phyloP scores from a whole-genome alignment of 768 basidiomycete genomes.

The Dentipellis fragilis region DNA sequence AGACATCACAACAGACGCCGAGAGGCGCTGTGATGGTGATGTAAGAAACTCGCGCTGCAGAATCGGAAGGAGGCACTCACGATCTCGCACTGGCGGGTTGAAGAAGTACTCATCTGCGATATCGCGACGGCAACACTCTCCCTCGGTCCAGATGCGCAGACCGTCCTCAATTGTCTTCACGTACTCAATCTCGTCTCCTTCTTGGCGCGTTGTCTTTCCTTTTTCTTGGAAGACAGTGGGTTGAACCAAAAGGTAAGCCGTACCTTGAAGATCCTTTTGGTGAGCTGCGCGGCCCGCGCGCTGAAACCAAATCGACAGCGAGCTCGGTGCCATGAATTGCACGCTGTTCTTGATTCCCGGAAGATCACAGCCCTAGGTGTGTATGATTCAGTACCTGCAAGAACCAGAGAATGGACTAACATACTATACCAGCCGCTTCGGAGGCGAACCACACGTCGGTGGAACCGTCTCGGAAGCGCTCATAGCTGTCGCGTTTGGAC shows the following conservation, averaged over 20 bases:
- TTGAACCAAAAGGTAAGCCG: not conserved
- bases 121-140: constrained; percentile 18
- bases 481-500: not conserved
- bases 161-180: constrained; percentile 19
- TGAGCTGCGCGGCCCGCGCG: constrained; percentile 20
- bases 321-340: not conserved
- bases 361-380: not conserved
- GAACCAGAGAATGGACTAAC: not conserved
- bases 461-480: not conserved
- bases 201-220: constrained; percentile 2
- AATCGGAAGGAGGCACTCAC: too few species aligned
- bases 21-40: too few species aligned
- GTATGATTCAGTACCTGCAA: not conserved
- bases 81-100: constrained; percentile 16
- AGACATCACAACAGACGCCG: too few species aligned
- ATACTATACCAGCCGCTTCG: not conserved
- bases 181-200: constrained; percentile 17
- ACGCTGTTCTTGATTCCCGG: not conserved
- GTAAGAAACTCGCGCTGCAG: too few species aligned
- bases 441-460: too few species aligned
- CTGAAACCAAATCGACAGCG: not conserved
- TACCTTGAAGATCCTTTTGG: not conserved
- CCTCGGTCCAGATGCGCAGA: constrained; percentile 21
- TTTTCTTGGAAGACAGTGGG: not conserved
- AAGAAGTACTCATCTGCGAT: constrained; percentile 23